phyloP scores from a whole-genome alignment of 306 rosid genomes.

The Inga leiocalycina region DNA sequence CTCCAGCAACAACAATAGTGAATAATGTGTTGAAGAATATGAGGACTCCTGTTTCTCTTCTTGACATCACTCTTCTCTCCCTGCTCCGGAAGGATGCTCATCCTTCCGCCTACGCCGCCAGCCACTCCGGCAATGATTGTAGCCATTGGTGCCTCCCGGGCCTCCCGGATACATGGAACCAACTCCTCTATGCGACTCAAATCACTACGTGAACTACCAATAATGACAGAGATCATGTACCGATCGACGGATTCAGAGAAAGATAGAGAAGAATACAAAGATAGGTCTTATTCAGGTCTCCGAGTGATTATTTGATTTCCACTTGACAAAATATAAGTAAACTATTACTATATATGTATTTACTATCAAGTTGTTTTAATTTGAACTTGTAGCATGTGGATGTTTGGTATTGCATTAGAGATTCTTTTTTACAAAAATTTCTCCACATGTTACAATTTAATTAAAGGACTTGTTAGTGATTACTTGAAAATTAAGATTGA shows the following conservation, averaged over 20 bases:
- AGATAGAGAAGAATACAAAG: not conserved
- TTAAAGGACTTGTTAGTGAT: not conserved
- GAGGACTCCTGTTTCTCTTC: slow-evolving; percentile 64
- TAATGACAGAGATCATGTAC: not conserved
- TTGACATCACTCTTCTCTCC: slow-evolving; percentile 86
- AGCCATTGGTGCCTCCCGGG: slow-evolving; percentile 99
- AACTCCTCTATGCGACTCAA: slow-evolving; percentile 78
- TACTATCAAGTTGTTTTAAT: not conserved
- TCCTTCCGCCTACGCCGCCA: slow-evolving; percentile 72
- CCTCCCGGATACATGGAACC: slow-evolving; percentile 96
- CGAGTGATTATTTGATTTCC: too few relatives aligned
- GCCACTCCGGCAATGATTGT: slow-evolving; percentile 76
- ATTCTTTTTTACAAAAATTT: not conserved
- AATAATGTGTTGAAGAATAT: slow-evolving; percentile 67
- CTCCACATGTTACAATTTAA: not conserved
- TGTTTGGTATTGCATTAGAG: not conserved
- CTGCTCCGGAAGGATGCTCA: slow-evolving; percentile 92
- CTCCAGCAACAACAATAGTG: slow-evolving; percentile 65
- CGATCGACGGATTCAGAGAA: not conserved
- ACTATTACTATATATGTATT: not conserved
- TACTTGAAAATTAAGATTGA: not conserved
- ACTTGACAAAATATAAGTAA: not conserved
- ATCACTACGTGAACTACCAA: not conserved
- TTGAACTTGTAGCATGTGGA: not conserved
- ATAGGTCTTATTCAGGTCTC: not conserved